Evolutionary conservation across 2,329 filamentous ascomycete species (phyloP).

Genomic region (Claviceps arundinis): DNA sequence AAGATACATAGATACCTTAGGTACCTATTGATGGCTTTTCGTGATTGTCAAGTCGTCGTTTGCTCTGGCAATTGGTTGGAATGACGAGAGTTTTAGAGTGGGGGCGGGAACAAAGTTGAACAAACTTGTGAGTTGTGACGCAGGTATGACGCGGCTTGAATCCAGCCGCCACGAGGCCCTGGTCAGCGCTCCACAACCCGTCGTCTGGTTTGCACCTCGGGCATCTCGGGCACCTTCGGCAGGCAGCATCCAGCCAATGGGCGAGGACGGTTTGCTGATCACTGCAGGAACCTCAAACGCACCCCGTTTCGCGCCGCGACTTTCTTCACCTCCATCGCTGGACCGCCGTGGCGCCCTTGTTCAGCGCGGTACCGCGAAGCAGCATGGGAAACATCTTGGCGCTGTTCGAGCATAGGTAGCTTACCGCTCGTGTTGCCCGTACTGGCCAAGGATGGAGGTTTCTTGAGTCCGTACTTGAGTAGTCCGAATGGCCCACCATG

Average conservation of each 20-base stretch:
- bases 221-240: too few species aligned
- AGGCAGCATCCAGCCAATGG: not conserved
- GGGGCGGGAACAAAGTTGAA: too few species aligned
- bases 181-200: not conserved
- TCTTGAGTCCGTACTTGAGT: not conserved
- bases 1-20: too few species aligned
- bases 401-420: too few species aligned
- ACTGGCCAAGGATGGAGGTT: not conserved
- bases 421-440: not conserved
- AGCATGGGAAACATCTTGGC: too few species aligned
- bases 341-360: not conserved
- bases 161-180: too few species aligned
- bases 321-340: not conserved
- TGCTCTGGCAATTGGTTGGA: too few species aligned
- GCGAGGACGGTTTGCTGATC: not conserved
- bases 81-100: too few species aligned
- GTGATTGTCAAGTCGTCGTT: too few species aligned
- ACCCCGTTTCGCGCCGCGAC: constrained; percentile 1
- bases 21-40: too few species aligned
- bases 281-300: constrained; percentile 3
- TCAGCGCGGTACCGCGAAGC: not conserved
- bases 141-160: too few species aligned
- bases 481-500: not conserved
- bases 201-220: not conserved
- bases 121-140: too few species aligned